Base-by-base conservation (phyloP, 106 monocot genomes). In the Apostasia ramifera region DNA sequence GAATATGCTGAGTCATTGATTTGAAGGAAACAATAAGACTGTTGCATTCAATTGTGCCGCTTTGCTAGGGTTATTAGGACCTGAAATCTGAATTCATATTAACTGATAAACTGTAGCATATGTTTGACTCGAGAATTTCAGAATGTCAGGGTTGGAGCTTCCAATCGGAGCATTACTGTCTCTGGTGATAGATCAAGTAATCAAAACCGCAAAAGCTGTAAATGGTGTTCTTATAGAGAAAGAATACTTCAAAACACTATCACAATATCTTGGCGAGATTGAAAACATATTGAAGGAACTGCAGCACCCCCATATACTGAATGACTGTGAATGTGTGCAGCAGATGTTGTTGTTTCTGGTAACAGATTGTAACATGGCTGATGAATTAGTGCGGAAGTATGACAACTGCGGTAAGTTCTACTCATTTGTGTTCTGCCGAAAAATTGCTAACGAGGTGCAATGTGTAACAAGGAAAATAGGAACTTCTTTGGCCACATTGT, bases 151-250 rank as follows among this genome's bases (percentile, higher is more conserved):
- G n/a, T 11, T 67, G 66, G 74, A 74, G 59, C 42, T 74, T 12
- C 74, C 74, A 59, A 74, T 74, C 26, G 74, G 74, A 59, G 51
- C 67, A 40, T 0, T 74, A 14, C 40, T 74, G 39, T 37, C 67
- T 13, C 37, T 67, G 58, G 59, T 74, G 59, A 50, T 67, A 59
- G 58, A 74, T 40, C 66, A 74, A 40, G 74, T 74, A 14, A 51
- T 57, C 49, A 37, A 14, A 67, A 74, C 67, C 1, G 67, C 74
- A 12, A 44, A 11, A 26, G 74, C 74, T 40, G 51, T 66, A 74
- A 66, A 37, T 55, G 66, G 66, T 57, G 67, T 74, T 12, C 67
- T 74, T 15, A 59, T 74, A 39, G 74, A 74, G 58, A 67, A 74
- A 59, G 66, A 74, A 15, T 58, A 67, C 7, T 74, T 67, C 59